phyloP scores from a whole-genome alignment of 306 rosid genomes.

The Mucuna pruriens region DNA sequence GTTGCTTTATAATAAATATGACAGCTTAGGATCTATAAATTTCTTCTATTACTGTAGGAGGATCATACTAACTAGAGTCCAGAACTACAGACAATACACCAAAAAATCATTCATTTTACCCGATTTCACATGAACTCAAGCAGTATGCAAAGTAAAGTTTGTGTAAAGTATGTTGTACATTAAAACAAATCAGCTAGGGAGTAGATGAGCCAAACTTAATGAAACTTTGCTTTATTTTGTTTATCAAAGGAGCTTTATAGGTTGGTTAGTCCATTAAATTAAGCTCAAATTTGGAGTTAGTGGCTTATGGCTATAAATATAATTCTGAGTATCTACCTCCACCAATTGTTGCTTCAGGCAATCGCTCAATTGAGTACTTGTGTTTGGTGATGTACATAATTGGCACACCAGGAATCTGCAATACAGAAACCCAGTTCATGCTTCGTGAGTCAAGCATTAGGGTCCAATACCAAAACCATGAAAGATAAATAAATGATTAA shows the following conservation, averaged over 20 bases:
- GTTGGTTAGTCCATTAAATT: neutral
- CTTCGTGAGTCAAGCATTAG: neutral
- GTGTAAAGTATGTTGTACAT: no score
- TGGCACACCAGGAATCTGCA: slow-evolving; percentile 93
- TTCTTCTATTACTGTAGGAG: neutral
- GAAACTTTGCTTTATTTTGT: slow-evolving; percentile 1
- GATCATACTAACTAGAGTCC: neutral
- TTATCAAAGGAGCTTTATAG: neutral
- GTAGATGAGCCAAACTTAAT: neutral
- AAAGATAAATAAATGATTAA: neutral
- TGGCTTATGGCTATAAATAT: neutral
- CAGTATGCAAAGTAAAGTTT: neutral
- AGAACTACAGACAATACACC: neutral
- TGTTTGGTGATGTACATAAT: slow-evolving; percentile 88
- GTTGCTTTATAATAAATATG: neutral
- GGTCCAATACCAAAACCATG: slow-evolving; percentile 10
- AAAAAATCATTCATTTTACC: neutral
- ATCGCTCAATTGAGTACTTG: slow-evolving; percentile 82
- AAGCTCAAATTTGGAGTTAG: neutral
- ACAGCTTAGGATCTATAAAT: neutral
- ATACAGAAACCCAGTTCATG: slow-evolving; percentile 28
- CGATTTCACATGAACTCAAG: neutral
- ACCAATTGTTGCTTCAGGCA: slow-evolving; percentile 94
- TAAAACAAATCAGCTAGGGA: neutral
- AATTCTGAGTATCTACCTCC: slow-evolving; percentile 68